Base-by-base conservation (phyloP, 177 flowering plant species). In the Vitis hybrid region DNA sequence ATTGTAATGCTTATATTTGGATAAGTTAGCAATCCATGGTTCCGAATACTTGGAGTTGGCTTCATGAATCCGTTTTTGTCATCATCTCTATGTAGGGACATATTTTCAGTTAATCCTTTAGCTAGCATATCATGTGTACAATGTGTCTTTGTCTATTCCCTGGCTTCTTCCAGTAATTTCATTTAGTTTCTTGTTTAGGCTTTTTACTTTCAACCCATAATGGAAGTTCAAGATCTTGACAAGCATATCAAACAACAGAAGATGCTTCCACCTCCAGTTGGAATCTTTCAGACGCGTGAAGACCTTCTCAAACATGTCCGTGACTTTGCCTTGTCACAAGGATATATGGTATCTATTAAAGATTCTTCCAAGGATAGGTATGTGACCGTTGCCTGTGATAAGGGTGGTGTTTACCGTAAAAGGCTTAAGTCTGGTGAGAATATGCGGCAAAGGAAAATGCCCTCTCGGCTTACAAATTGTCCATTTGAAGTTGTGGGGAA, bases 271-370 rank as follows among this genome's bases (percentile, higher is more conserved):
- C 65, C 65, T 7, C 52, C 65, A n/a, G 52, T 62, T n/a, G 65
- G 65, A 32, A 40, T 46, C 51, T 62, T 62, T 62, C 27, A 40
- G 24, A 62, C 52, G 16, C 65, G 65, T 46, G 65, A 62, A 46
- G 65, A 62, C 13, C 65, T 62, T 62, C 65, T 62, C 52, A 62
- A 62, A 62, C 65, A 62, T 16, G 65, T 62, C 52, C 65, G 65
- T 46, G 65, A 62, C 65, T 62, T 62, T 62, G 52, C 65, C 51
- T 6, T 62, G 49, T 46, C 65, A 46, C 65, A 62, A 19, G 65
- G 65, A n/a, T 62, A 62, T 48, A 62, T 62, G 65, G 52, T 62
- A 40, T 62, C 65, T 3, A 62, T 62, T 46, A 62, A 62, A 21
- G 65, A 62, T 46, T 62, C 65, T 40, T 62, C 65, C 2, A 62